Base-by-base conservation (phyloP, 2,329 filamentous ascomycete genomes). In the Alternaria burnsii region DNA sequence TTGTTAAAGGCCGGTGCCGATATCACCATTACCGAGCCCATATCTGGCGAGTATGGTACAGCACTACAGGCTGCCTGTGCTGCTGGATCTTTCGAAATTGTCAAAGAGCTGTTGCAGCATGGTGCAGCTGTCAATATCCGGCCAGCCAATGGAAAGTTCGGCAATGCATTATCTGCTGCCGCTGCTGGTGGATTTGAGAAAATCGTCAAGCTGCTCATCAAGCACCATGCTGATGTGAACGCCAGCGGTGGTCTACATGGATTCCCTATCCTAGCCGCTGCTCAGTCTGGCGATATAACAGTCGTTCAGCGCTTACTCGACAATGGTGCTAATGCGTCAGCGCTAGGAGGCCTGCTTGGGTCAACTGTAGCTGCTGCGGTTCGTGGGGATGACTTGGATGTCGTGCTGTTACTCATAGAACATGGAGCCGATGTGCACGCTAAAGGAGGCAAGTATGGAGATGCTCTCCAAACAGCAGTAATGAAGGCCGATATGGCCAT, bases 21-120 rank as follows among this genome's bases (percentile, higher is more conserved):
- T 24, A 54, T 62, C 8, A 59, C 41, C 16, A 62, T 59, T 40
- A 30, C 57, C 22, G 53, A 67, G 38, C 42, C 42, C 47, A 24
- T 63, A 16, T 53, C 61, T 11, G 71, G 69, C 6, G 58, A 61
- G 16, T 69, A 66, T 41, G 68, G 70, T 10, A 67, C 65, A 24
- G 62, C 71, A 10, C 57, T 73, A 18, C 67, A 71, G 52, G 69
- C 70, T 3, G 71, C 71, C 11, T 65, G 60, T 26, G 53, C 56
- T 20, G 61, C 42, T n/a, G 68, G 64, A 2, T 57, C 63, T 38
- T 22, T 57, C 16, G 52, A 65, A 8, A 63, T 67, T 18, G 61
- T 71, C 2, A 32, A 43, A 11, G 36, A 60, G 34, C 54, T 73
- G 10, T 38, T 73, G 4, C 44, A 70, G 20, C 43, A 63, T 41